Conservation (phyloP, 495 filamentous ascomycete species). For the Tuber borchii region DNA sequence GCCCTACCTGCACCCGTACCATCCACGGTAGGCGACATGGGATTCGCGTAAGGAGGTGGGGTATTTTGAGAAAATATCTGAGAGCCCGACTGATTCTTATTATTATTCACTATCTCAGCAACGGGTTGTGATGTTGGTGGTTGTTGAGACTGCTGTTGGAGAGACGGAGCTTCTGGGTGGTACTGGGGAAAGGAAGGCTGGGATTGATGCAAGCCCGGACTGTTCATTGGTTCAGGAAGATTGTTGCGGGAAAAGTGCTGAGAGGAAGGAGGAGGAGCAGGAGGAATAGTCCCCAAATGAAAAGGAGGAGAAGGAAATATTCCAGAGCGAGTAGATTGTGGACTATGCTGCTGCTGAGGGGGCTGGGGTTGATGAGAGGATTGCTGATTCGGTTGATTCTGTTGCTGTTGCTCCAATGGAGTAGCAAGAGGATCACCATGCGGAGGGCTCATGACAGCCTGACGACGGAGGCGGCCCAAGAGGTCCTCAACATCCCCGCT, state of each 20-base stretch:
- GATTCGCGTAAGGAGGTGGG: conserved; percentile 36
- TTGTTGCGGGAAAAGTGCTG: conserved; percentile 33
- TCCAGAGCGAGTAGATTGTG: conserved; percentile 13
- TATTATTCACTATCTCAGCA: conserved; percentile 13
- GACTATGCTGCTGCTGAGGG: conserved; percentile 26
- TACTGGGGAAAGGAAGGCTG: conserved; percentile 31
- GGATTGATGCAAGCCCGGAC: conserved; percentile 24
- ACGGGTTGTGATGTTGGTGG: conserved; percentile 22
- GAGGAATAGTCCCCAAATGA: conserved; percentile 41
- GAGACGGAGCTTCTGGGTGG: conserved; percentile 10
- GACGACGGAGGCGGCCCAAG: conserved; percentile 37
- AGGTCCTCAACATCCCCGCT: conserved; percentile 34
- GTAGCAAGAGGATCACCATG: conserved; percentile 22
- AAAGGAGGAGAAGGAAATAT: conserved; percentile 33
- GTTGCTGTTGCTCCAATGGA: conserved; percentile 23
- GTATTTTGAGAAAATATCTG: conserved; percentile 29
- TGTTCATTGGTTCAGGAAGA: conserved; percentile 15
- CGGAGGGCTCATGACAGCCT: conserved; percentile 37
- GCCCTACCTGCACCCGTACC: conserved; percentile 54
- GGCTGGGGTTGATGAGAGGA: conserved; percentile 26
- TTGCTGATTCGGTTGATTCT: conserved; percentile 23
- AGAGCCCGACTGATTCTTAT: conserved; percentile 21
- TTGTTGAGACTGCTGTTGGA: conserved; percentile 21
- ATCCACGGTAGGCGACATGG: conserved; percentile 39
- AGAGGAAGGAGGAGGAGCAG: conserved; percentile 40